phyloP scores from a whole-genome alignment of 148 eudicot species.

The Heliosperma pusillum region DNA sequence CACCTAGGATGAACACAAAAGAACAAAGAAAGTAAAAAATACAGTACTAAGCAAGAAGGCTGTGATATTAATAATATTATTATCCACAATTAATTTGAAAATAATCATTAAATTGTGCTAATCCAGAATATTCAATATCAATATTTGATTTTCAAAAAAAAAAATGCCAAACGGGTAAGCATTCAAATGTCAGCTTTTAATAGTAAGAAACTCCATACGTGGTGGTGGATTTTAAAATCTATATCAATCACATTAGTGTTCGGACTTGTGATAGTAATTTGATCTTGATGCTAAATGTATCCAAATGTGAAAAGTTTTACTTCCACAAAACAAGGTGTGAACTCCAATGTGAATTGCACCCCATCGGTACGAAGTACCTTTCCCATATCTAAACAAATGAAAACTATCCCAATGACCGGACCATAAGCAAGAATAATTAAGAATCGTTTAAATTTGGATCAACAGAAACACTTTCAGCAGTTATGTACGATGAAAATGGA shows the following conservation, averaged over 20 bases:
- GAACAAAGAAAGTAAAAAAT: slow-evolving; percentile 18
- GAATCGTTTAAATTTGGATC: not conserved
- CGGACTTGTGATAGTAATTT: not conserved
- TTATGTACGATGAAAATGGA: too few species aligned
- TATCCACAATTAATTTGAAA: too few species aligned
- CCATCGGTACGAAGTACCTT: not conserved
- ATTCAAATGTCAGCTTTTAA: not conserved
- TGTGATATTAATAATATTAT: not conserved
- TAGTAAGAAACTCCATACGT: not conserved
- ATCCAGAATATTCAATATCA: too few species aligned
- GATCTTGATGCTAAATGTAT: not conserved
- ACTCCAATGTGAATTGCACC: not conserved
- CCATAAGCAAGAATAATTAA: not conserved
- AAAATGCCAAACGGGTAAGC: not conserved
- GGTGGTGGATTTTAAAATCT: not conserved
- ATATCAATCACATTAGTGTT: not conserved
- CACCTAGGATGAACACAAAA: slow-evolving; percentile 23
- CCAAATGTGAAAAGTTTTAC: too few species aligned
- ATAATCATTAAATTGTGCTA: too few species aligned
- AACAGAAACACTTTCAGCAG: not conserved
- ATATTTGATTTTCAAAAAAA: not conserved
- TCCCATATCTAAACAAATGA: not conserved
- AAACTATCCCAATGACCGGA: not conserved
- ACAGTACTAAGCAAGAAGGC: not conserved
- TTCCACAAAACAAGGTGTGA: not conserved